Base-by-base conservation (phyloP, 2,329 filamentous ascomycete species). In the Aureobasidium pullulans region DNA sequence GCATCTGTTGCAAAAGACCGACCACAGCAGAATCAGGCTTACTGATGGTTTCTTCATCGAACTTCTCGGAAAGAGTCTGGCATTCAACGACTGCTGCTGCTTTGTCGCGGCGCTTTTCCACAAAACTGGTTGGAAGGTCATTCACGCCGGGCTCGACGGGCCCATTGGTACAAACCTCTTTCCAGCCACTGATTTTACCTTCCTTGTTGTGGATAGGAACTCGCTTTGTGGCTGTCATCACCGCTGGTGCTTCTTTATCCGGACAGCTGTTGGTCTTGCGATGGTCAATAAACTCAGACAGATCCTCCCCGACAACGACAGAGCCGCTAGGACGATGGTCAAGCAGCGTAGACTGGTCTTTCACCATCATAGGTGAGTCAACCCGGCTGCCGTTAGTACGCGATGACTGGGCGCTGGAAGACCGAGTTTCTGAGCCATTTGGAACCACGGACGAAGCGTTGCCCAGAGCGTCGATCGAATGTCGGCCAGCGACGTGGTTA, bases 161-260 rank as follows among this genome's bases (percentile, higher is more conserved):
- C 13, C n/a, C 36, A 32, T 37, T 50, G 13, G 23, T 52, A 9
- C 13, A 34, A 6, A 56, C 48, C 28, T 59, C 57, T 19, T 53
- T 52, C 57, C 57, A 59, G 16, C 57, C 57, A 37, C 44, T 59
- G 37, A 59, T 59, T 8, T 59, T 59, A 16, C 57, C 57, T 13
- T 59, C 57, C 6, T 52, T 50, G 34, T 59, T 59, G 28, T 48
- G 46, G 6, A 52, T 59, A 8, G 57, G 37, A 5, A 59, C 47
- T 19, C 57, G 49, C 31, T 48, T 43, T 1, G 57, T 53, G 10
- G 39, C 11, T 3, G 40, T 31, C 6, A 46, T 9, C 13, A 46
- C 6, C 5, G 47, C 15, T 7, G 57, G 10, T 19, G 19, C 48
- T 53, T 52, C 28, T 15, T 46, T 57, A 6, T n/a, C 31, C 19